A percentile compares a stretch with the other conserved stretches of the same genome.
These are phyloP conservation scores for Naematelia encephala DNA, from an alignment of 768 basidiomycete species.

Conservation along the genomic window DNA sequence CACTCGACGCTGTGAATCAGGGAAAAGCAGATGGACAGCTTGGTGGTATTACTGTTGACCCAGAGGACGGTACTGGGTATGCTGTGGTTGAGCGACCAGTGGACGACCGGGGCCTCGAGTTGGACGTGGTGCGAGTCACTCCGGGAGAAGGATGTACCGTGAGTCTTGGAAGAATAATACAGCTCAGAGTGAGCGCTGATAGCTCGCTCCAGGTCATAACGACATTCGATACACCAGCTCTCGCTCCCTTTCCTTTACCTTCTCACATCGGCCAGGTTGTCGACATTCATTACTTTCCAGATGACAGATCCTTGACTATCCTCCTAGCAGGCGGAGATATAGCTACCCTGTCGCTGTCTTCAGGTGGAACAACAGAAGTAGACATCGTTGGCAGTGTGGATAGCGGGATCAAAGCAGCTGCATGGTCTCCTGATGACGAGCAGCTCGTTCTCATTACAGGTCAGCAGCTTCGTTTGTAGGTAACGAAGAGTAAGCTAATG, in stretches of 20 bases:
- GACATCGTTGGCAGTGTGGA: constrained; percentile 87
- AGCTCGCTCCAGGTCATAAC: constrained; percentile 17
- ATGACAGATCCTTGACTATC: constrained; percentile 64
- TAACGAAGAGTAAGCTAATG: not conserved
- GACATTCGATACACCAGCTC: constrained; percentile 41
- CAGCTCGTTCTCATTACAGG: constrained; percentile 79
- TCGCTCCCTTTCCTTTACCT: constrained; percentile 29
- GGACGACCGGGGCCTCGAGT: constrained; percentile 55
- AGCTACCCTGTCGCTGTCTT: constrained; percentile 55
- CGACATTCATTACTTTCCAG: constrained; percentile 67
- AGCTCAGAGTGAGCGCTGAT: constrained; percentile 3
- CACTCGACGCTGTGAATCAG: not conserved
- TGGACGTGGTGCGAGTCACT: constrained; percentile 58
- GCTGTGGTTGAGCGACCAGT: constrained; percentile 58
- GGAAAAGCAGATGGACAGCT: not conserved
- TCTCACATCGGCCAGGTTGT: constrained; percentile 55
- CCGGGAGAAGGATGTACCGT: constrained; percentile 21
- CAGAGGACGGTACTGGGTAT: constrained; percentile 54
- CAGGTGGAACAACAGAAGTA: constrained; percentile 57
- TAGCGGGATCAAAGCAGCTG: constrained; percentile 71
- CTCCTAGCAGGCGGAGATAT: constrained; percentile 81
- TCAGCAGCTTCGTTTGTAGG: constrained; percentile 42
- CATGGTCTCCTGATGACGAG: constrained; percentile 90
- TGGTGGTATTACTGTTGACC: constrained; percentile 29
- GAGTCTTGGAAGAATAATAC: not conserved